These are phyloP conservation scores for Scheffersomyces spartinae DNA, from an alignment of 805 yeast genomes.

Conservation along the genomic window DNA sequence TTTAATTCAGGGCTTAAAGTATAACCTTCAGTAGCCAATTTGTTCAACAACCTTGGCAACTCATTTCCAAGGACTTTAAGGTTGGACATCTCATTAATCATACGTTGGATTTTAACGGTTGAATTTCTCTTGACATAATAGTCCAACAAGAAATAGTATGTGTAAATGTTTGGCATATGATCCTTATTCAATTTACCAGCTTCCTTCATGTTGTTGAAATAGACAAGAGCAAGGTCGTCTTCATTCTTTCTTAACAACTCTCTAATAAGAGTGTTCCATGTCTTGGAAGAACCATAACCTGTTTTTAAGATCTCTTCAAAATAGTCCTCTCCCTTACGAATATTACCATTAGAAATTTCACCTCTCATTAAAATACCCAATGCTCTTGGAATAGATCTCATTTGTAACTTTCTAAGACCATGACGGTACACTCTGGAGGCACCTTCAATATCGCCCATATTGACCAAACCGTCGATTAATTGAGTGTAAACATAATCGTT, in stretches of 20 bases:
- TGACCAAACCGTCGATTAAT: slow-evolving; percentile 43
- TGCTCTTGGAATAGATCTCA: slow-evolving; percentile 21
- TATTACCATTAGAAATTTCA: slow-evolving; percentile 31
- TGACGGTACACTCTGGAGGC: slow-evolving; percentile 42
- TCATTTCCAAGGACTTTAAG: slow-evolving; percentile 23
- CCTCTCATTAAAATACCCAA: slow-evolving; percentile 37
- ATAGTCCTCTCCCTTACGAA: slow-evolving; percentile 17
- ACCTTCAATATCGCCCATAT: slow-evolving; percentile 36
- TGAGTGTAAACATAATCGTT: slow-evolving; percentile 6
- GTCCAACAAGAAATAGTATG: slow-evolving; percentile 35
- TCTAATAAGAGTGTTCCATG: slow-evolving; percentile 29
- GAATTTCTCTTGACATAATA: slow-evolving; percentile 24
- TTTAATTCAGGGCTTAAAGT: too few relatives aligned
- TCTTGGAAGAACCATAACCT: slow-evolving; percentile 23
- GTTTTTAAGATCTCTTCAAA: slow-evolving; percentile 21
- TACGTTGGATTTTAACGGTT: slow-evolving; percentile 16
- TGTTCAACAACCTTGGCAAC: slow-evolving; percentile 24
- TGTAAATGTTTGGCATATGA: slow-evolving; percentile 35
- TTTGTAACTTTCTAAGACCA: slow-evolving; percentile 19
- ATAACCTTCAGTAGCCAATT: slow-evolving; percentile 6
- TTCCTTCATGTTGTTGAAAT: slow-evolving; percentile 22
- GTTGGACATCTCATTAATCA: slow-evolving; percentile 27
- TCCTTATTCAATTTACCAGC: slow-evolving; percentile 8
- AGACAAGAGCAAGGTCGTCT: slow-evolving; percentile 25
- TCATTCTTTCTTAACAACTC: slow-evolving; percentile 19